Evolutionary conservation across 208 protist genomes (phyloP), one percentile per base, ranked within the genome.

Genomic region (Leishmania arabica): DNA sequence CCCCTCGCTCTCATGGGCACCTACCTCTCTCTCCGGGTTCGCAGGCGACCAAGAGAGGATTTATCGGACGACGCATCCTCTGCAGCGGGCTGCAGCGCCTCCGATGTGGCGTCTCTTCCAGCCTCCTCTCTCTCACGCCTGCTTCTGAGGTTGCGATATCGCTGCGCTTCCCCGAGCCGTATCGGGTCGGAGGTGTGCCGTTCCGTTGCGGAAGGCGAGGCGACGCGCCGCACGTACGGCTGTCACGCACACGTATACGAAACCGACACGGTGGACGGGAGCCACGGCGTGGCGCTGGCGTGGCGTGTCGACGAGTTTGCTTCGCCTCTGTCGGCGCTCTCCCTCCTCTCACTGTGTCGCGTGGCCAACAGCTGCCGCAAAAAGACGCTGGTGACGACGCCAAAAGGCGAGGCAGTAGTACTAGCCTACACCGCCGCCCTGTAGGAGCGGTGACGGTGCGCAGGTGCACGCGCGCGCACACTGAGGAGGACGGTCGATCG

Each of bases 281-380:
- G 89, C 4, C 94, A 97, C 83, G 94, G 92, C 3, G 84, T 87
- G n/a, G 84, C 87, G 49, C 89, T 97, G 6, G 91, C 78, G 54
- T 96, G 92, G 92, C 88, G 84, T 13, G 53, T 93, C 31, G 62
- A 84, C 45, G 81, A 77, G 19, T 40, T 27, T 21, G 72, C 71
- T 27, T 79, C 56, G 4, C 86, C 74, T 54, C 21, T 82, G 31
- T 84, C 77, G 21, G 74, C 85, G 3, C 79, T 90, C 9, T 75
- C 84, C 6, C 80, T 97, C 17, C 77, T 97, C 24, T 88, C 86
- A 1, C 75, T 96, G 15, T 90, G 89, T 70, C 94, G 94, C 37
- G 86, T 97, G 40, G 90, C 92, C n/a, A 97, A 95, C 70, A 92
- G 87, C 72, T 92, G 90, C 62, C 84, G 87, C 34, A 97, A 97